phyloP scores from a whole-genome alignment of 164 flowering plant genomes.

The Sedum album region DNA sequence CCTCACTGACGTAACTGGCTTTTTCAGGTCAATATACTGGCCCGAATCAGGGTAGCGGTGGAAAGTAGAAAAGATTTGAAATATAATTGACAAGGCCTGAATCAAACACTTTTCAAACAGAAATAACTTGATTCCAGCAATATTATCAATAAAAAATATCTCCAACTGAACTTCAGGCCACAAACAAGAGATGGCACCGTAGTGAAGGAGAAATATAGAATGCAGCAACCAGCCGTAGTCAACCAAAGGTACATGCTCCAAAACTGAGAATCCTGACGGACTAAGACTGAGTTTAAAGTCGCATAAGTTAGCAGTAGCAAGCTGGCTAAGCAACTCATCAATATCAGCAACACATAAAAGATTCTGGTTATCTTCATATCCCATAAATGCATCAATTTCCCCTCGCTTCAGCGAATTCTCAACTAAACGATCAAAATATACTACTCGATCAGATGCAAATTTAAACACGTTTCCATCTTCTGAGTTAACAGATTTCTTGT shows the following conservation, averaged over 20 bases:
- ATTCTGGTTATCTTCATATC: slow-evolving; percentile 11
- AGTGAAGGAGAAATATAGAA: slow-evolving; percentile 29
- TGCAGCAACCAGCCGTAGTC: slow-evolving; percentile 26
- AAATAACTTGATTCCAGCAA: slow-evolving; percentile 58
- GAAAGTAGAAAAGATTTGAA: slow-evolving; percentile 40
- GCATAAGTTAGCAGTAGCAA: slow-evolving; percentile 22
- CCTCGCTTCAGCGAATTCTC: slow-evolving; percentile 18
- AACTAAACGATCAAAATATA: slow-evolving; percentile 17
- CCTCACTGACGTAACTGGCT: slow-evolving; percentile 74
- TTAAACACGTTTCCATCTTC: slow-evolving; percentile 16
- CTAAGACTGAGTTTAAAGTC: slow-evolving; percentile 26
- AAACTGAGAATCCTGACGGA: slow-evolving; percentile 21
- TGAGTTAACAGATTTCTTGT: slow-evolving; percentile 9
- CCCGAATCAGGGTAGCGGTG: slow-evolving; percentile 26
- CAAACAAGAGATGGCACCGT: slow-evolving; percentile 38
- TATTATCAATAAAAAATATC: slow-evolving; percentile 76
- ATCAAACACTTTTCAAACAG: slow-evolving; percentile 74
- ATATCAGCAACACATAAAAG: slow-evolving; percentile 23
- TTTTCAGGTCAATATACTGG: slow-evolving; percentile 31
- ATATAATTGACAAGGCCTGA: slow-evolving; percentile 56
- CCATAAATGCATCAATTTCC: slow-evolving; percentile 14
- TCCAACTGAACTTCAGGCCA: slow-evolving; percentile 81
- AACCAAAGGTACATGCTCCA: slow-evolving; percentile 13
- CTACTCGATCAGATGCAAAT: slow-evolving; percentile 16
- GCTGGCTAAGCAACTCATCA: slow-evolving; percentile 18